Conservation (phyloP, 345 rosid species). For the Fremontodendron californicum region DNA sequence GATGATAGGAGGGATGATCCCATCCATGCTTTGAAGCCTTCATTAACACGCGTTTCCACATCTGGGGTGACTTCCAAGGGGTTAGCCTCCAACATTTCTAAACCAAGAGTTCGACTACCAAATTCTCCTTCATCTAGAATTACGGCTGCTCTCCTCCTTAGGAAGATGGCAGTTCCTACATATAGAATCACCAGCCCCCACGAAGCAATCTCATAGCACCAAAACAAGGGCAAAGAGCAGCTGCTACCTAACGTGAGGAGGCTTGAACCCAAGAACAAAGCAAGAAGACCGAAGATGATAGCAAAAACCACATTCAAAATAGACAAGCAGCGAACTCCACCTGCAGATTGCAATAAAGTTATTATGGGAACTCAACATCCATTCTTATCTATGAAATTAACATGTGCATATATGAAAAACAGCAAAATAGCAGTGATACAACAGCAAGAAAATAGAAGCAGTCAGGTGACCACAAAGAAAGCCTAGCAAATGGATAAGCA, state of each 20-base stretch:
- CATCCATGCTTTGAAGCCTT: slow-evolving; percentile 93
- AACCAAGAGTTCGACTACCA: slow-evolving; percentile 53
- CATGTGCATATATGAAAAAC: not conserved
- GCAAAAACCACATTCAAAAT: slow-evolving; percentile 73
- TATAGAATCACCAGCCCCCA: slow-evolving; percentile 81
- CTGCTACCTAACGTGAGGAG: slow-evolving; percentile 86
- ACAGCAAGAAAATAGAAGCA: not conserved
- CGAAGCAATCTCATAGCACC: slow-evolving; percentile 89
- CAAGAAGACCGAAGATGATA: slow-evolving; percentile 74
- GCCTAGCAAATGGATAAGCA: not conserved
- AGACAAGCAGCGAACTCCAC: slow-evolving; percentile 88
- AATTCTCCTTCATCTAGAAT: slow-evolving; percentile 69
- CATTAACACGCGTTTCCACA: slow-evolving; percentile 72
- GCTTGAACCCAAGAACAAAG: slow-evolving; percentile 84
- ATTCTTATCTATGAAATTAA: not conserved
- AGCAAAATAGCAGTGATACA: not conserved
- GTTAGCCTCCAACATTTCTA: slow-evolving; percentile 92
- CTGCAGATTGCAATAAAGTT: slow-evolving; percentile 34
- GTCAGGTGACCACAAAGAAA: not conserved
- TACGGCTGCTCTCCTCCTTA: slow-evolving; percentile 70
- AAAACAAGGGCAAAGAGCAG: slow-evolving; percentile 82
- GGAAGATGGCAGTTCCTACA: slow-evolving; percentile 67
- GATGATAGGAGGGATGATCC: slow-evolving; percentile 84
- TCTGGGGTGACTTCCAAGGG: slow-evolving; percentile 72
- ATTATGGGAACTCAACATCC: slow-evolving; percentile 10